phyloP scores from a whole-genome alignment of 306 rosid genomes.

The Canavalia ensiformis region DNA sequence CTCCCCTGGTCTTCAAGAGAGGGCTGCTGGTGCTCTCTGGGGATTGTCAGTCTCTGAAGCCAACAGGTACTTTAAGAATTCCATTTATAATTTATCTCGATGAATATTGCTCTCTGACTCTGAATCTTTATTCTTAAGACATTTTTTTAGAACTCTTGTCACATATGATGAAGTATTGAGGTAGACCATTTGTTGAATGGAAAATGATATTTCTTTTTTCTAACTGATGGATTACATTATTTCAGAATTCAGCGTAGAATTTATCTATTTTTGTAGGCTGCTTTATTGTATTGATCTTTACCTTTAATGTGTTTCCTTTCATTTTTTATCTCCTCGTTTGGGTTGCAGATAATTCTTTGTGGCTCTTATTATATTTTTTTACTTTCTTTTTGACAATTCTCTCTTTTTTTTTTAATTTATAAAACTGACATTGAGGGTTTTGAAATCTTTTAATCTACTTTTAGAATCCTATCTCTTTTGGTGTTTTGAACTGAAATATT shows the following conservation, averaged over 20 bases:
- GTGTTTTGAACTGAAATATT: slow-evolving; percentile 26
- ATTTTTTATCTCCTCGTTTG: not conserved
- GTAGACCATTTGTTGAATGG: slow-evolving; percentile 12
- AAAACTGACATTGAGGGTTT: not conserved
- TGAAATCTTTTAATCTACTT: slow-evolving; percentile 19
- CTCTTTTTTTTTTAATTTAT: not conserved
- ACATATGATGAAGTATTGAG: slow-evolving; percentile 12
- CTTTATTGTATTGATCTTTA: slow-evolving; percentile 2
- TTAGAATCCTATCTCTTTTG: slow-evolving; percentile 14
- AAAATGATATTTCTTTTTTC: slow-evolving; percentile 7
- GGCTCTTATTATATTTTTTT: slow-evolving; percentile 9
- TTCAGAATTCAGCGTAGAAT: not conserved
- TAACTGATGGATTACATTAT: slow-evolving; percentile 26
- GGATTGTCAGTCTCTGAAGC: slow-evolving; percentile 99
- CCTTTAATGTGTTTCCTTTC: slow-evolving; percentile 17
- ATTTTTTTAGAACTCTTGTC: slow-evolving; percentile 14
- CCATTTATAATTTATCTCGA: slow-evolving; percentile 20
- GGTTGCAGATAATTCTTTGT: slow-evolving; percentile 3
- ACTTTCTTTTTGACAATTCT: not conserved
- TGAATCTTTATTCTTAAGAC: slow-evolving; percentile 23
- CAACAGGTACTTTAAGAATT: slow-evolving; percentile 74
- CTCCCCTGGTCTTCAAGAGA: slow-evolving; percentile 98
- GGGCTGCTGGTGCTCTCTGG: slow-evolving; percentile 99
- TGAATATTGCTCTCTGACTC: slow-evolving; percentile 2
- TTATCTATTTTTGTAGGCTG: slow-evolving; percentile 1